A percentile compares a stretch with the other conserved stretches of the same genome.
These are phyloP conservation scores for Juncus inflexus DNA, from an alignment of 176 grass and related monocot species.

Conservation along the genomic window DNA sequence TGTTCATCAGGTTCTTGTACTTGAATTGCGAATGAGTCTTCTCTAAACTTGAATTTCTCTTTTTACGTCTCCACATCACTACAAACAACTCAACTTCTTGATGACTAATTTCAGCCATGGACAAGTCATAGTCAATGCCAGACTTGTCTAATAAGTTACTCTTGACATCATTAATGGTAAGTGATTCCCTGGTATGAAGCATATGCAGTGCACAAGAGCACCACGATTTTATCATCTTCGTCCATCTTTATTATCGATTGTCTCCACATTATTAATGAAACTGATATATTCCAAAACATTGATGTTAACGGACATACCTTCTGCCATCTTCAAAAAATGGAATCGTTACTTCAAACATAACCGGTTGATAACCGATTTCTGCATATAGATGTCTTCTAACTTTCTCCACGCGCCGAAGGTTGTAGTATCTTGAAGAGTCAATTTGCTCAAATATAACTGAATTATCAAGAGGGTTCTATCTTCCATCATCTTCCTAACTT, in stretches of 20 bases:
- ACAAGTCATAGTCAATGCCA: no score
- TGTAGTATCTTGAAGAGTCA: neutral
- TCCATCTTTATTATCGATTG: slow-evolving; percentile 16
- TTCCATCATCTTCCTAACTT: neutral
- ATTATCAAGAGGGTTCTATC: neutral
- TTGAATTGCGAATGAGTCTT: no score
- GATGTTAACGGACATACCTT: neutral
- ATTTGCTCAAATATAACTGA: slow-evolving; percentile 3
- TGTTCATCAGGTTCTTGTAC: no score
- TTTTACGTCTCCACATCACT: no score
- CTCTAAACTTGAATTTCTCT: no score
- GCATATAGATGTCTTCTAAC: slow-evolving; percentile 13
- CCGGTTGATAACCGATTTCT: neutral
- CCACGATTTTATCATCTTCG: slow-evolving; percentile 10
- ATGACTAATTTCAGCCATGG: no score
- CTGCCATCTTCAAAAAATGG: neutral
- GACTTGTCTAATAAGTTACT: slow-evolving; percentile 5
- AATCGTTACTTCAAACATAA: neutral
- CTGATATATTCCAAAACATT: neutral
- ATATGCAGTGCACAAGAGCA: slow-evolving; percentile 20
- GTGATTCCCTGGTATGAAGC: neutral
- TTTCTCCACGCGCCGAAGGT: neutral
- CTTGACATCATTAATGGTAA: slow-evolving; percentile 18
- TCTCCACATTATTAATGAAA: slow-evolving; percentile 15
- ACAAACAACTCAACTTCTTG: no score